Conservation (phyloP, 495 filamentous ascomycete species). For the Pyrenula massariospora region DNA sequence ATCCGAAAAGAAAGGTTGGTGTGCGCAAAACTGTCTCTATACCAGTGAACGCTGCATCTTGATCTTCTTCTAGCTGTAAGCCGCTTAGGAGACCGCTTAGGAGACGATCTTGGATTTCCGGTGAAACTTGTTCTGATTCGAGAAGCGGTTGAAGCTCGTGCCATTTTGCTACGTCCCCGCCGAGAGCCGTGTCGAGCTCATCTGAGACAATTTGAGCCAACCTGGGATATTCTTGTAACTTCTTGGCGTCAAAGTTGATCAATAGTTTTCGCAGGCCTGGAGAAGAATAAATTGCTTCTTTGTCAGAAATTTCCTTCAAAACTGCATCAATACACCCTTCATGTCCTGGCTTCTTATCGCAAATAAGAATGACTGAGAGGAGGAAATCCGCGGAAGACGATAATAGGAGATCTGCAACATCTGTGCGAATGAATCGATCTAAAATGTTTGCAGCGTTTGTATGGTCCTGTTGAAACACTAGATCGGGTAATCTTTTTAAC, state of each 20-base stretch:
- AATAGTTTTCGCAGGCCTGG: slow-evolving; percentile 26
- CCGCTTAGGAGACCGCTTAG: slow-evolving; percentile 6
- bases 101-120: slow-evolving; percentile 28
- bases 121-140: slow-evolving; percentile 28
- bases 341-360: slow-evolving; percentile 29
- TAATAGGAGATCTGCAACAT: slow-evolving; percentile 37
- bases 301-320: slow-evolving; percentile 23
- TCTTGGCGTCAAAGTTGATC: slow-evolving; percentile 26
- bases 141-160: slow-evolving; percentile 32
- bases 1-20: not conserved
- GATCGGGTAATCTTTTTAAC: slow-evolving; percentile 27
- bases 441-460: slow-evolving; percentile 7
- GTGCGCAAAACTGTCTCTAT: not conserved
- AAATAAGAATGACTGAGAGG: slow-evolving; percentile 26
- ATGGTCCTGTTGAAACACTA: slow-evolving; percentile 12
- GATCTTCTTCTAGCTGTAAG: not conserved
- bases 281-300: slow-evolving; percentile 16
- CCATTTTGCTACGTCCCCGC: slow-evolving; percentile 29
- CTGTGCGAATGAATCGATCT: slow-evolving; percentile 28
- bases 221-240: slow-evolving; percentile 21
- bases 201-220: slow-evolving; percentile 24
- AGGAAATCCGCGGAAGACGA: slow-evolving; percentile 41
- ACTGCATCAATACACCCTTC: slow-evolving; percentile 25
- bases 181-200: slow-evolving; percentile 23
- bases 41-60: not conserved